phyloP scores from a whole-genome alignment of 176 grass and related monocot species.

The Bromus sterilis region DNA sequence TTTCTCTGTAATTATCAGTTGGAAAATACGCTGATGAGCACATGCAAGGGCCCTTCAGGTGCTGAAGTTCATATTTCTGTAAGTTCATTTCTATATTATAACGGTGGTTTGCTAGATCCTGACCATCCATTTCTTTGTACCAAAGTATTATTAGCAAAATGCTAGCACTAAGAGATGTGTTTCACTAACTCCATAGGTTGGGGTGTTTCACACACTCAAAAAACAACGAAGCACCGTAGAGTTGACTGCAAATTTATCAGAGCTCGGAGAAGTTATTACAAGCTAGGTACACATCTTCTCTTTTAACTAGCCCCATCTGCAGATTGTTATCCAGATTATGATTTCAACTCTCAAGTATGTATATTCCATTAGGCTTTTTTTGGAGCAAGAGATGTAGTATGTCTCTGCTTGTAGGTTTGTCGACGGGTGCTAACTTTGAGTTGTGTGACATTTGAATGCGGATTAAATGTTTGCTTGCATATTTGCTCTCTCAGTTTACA shows the following conservation, averaged over 20 bases:
- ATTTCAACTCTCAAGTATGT: not conserved
- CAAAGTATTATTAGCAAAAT: not conserved
- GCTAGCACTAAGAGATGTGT: not conserved
- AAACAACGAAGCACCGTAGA: not conserved
- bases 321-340: not conserved
- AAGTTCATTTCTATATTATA: not conserved
- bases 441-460: not conserved
- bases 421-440: not conserved
- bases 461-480: not conserved
- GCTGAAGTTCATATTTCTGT: not conserved
- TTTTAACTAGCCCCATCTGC: not conserved
- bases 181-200: not conserved
- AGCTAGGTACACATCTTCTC: not conserved
- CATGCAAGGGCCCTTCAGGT: not conserved
- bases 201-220: not conserved
- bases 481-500: not conserved
- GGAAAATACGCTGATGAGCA: not conserved
- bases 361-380: not conserved
- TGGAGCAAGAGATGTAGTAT: not conserved
- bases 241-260: not conserved
- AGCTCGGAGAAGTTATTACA: not conserved
- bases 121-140: not conserved
- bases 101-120: not conserved
- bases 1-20: not conserved
- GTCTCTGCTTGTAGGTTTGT: not conserved